These are phyloP conservation scores for Coemansia sp. DNA, from an alignment of 192 early-diverging fungal species.

Conservation along the genomic window DNA sequence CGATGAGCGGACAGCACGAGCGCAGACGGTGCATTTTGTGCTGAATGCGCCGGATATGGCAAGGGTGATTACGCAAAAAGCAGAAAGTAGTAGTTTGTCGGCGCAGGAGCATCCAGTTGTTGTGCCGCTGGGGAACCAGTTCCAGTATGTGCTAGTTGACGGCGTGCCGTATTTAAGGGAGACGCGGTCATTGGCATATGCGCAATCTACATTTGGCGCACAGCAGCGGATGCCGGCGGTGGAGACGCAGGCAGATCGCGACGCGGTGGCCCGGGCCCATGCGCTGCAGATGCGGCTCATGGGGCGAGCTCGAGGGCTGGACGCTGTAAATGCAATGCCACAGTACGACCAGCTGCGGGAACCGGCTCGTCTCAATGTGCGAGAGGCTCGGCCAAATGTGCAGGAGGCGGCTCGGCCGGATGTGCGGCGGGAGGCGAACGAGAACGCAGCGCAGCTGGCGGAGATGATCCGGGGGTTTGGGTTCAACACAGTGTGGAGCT, in stretches of 20 bases:
- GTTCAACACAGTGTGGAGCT: constrained; percentile 36
- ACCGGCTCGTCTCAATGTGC: not conserved
- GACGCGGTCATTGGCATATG: not conserved
- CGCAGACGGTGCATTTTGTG: constrained; percentile 46
- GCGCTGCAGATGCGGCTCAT: not conserved
- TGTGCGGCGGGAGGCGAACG: not conserved
- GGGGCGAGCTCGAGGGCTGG: not conserved
- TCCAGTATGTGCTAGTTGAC: constrained; percentile 51
- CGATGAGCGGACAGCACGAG: not conserved
- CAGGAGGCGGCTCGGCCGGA: not conserved
- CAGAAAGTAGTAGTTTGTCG: not conserved
- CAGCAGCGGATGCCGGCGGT: not conserved
- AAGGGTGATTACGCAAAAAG: not conserved
- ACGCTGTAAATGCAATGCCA: not conserved
- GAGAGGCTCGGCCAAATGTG: not conserved
- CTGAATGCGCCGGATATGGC: constrained; percentile 1
- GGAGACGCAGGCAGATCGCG: constrained; percentile 1
- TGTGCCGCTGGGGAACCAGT: constrained; percentile 35
- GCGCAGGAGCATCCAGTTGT: not conserved
- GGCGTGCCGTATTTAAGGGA: constrained; percentile 40
- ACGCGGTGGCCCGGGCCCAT: not conserved
- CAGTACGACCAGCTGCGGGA: constrained; percentile 2
- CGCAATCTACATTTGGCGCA: not conserved
- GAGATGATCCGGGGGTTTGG: constrained; percentile 26
- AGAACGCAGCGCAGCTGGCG: constrained; percentile 14